Conservation (phyloP, 495 filamentous ascomycete genomes). For the Talaromyces thailandensis region DNA sequence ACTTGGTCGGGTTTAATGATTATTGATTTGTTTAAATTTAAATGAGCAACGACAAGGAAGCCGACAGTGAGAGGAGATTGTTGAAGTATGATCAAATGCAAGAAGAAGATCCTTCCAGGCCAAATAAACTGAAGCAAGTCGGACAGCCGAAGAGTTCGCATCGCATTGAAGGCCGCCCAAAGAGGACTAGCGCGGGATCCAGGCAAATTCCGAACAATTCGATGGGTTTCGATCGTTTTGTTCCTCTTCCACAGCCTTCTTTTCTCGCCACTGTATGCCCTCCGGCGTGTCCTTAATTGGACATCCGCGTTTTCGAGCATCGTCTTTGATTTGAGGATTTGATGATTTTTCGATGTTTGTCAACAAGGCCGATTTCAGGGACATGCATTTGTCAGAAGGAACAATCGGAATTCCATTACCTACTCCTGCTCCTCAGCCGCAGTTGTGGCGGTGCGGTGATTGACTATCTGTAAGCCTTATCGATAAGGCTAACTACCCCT, state of each 20-base stretch:
- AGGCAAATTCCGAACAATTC: slow-evolving; percentile 7
- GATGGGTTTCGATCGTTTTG: slow-evolving; percentile 11
- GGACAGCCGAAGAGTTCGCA: neutral
- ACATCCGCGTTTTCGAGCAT: neutral
- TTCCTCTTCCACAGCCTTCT: slow-evolving; percentile 9
- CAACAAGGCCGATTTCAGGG: neutral
- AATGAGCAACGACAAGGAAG: neutral
- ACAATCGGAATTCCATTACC: neutral
- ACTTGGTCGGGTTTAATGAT: neutral
- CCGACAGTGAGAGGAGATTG: neutral
- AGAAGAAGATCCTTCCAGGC: neutral
- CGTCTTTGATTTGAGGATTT: neutral
- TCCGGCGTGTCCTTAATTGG: neutral
- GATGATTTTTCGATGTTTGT: neutral
- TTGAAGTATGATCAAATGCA: neutral
- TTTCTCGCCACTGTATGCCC: neutral
- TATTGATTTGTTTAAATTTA: too few species aligned
- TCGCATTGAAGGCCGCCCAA: neutral
- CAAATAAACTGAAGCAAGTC: neutral
- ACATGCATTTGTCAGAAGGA: neutral
- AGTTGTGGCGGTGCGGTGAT: neutral
- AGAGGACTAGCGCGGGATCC: slow-evolving; percentile 1
- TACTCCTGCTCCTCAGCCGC: neutral
- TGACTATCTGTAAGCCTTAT: neutral
- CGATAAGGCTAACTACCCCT: slow-evolving; percentile 2